phyloP scores from a whole-genome alignment of 148 eudicot species.

The Simmondsia chinensis region DNA sequence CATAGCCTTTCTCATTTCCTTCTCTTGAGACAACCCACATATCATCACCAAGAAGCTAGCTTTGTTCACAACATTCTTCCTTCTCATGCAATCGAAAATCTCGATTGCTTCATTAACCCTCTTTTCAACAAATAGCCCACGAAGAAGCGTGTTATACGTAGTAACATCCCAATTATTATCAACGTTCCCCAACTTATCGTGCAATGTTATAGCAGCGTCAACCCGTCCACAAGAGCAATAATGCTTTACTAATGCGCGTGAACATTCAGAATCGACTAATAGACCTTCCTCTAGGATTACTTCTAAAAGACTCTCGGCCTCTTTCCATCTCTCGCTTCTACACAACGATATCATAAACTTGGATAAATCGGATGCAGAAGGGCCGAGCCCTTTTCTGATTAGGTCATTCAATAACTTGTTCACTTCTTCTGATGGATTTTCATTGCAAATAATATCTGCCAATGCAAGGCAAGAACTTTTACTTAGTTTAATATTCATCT shows the following conservation, averaged over 20 bases:
- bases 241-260: slow-evolving; percentile 39
- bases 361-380: slow-evolving; percentile 30
- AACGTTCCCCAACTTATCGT: slow-evolving; percentile 35
- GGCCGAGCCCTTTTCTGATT: slow-evolving; percentile 37
- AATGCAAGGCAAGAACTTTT: slow-evolving; percentile 33
- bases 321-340: slow-evolving; percentile 40
- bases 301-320: slow-evolving; percentile 47
- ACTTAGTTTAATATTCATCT: slow-evolving; percentile 21
- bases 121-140: slow-evolving; percentile 33
- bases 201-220: slow-evolving; percentile 51
- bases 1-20: slow-evolving; percentile 78
- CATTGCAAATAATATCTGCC: slow-evolving; percentile 37
- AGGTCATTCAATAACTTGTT: slow-evolving; percentile 33
- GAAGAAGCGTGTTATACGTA: slow-evolving; percentile 51
- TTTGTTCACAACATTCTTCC: slow-evolving; percentile 26
- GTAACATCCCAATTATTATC: slow-evolving; percentile 40
- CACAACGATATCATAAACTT: slow-evolving; percentile 33
- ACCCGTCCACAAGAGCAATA: slow-evolving; percentile 43
- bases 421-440: slow-evolving; percentile 37
- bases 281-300: slow-evolving; percentile 31
- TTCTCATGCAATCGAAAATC: slow-evolving; percentile 68
- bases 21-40: slow-evolving; percentile 46
- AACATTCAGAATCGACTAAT: slow-evolving; percentile 43
- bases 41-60: slow-evolving; percentile 70
- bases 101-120: slow-evolving; percentile 43